Evolutionary conservation across 106 monocot species (phyloP), one percentile per base, ranked within the genome.

Genomic region (Acorus calamus): DNA sequence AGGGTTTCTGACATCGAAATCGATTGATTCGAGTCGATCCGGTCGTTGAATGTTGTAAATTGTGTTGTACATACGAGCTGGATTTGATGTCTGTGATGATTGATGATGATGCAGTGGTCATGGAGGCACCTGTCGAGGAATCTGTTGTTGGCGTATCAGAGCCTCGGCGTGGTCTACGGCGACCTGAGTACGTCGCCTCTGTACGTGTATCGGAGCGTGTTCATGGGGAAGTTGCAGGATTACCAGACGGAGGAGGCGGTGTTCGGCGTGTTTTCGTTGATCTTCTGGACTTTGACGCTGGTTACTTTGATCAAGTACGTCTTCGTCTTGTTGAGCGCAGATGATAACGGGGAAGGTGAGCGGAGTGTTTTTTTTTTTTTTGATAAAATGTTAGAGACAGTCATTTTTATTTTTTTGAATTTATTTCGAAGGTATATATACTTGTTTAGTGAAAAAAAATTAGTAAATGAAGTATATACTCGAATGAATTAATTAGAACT

Each of bases 311-410:
- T 94, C 7, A 94, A 94, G 65, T 94, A 94, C 80, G 84, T 89
- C 44, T 47, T 84, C 7, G 78, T 89, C 57, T 83, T 94, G 52
- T 56, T 89, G 64, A 83, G 72, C 60, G 86, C 94, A 59, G 83
- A 94, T 76, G 94, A 94, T 66, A 94, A 94, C 72, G 94, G 94
- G 57, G 94, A 94, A 94, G 94, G 94, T 89, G 52, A 50, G 71
- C 51, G n/a, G n/a, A 10, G 10, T 14, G 5, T 69, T 6, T 49
- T 46, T 10, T 14, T 4, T 59, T 5, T 8, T 44, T 47, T 56
- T 28, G 28, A 28, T 28, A 28, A 28, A 28, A 50, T 6, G 2
- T 49, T 46, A 13, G 28, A 12, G 8, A 50, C 9, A 53, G 45
- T 54, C 55, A 69, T 46, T 66, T 2, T 60, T 3, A 52, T 70